Evolutionary conservation across 1,139 yeast genomes (phyloP), one percentile per base, ranked within the genome.

Genomic region (Sugiyamaella paludigena): DNA sequence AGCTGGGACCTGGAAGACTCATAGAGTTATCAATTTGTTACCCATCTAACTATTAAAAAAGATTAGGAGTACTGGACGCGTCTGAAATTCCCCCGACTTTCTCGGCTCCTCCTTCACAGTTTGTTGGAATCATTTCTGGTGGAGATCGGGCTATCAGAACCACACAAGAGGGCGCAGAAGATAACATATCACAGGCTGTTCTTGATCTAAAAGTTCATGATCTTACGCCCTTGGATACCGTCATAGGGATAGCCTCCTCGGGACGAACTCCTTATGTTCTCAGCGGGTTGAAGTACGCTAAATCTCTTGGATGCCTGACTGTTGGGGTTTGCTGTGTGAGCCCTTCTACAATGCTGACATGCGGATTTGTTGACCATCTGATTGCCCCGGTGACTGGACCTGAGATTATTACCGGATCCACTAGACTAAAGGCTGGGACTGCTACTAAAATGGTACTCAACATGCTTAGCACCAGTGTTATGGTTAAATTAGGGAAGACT

Each of bases 21-120:
- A 8, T 8, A 8, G 36, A 12, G 8, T n/a, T 8, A n/a, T 4
- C 37, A n/a, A 16, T 31, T 37, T 8, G 5, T 15, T 16, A 9
- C 9, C 6, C 12, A 24, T 33, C 26, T 19, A 19, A 19, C 24
- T 19, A 4, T 19, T 19, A 19, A 19, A 19, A n/a, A 19, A 19
- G 50, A 35, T 43, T 59, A 24, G 63, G 63, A 2, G 54, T 65
- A 2, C 45, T 64, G 33, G 68, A 64, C 53, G 65, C 68, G 27
- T 55, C 66, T 1, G 68, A 64, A 50, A 58, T 64, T 15, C 66
- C 67, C n/a, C 67, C 69, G 2, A 64, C 69, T 4, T 64, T 59
- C 43, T 62, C 67, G 2, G 66, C 60, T 10, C 58, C 66, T n/a
- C 49, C 56, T 7, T 58, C 52, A 7, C 63, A 62, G 52, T 65